These are phyloP conservation scores for Amniculicola lignicola DNA, from an alignment of 495 filamentous ascomycete species.

Conservation along the genomic window DNA sequence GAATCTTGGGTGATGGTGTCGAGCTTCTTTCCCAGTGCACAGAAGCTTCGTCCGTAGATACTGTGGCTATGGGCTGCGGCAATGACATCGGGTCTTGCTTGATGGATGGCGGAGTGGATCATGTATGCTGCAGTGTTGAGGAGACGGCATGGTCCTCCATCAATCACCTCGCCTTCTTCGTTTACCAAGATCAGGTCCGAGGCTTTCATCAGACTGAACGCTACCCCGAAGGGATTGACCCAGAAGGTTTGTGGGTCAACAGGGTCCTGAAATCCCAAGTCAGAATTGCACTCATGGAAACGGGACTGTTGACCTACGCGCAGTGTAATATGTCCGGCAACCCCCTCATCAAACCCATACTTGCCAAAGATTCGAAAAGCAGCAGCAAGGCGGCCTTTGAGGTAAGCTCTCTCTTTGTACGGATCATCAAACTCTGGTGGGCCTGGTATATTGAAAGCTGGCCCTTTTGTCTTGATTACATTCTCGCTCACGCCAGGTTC, in stretches of 20 bases:
- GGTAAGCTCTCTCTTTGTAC: slow-evolving; percentile 59
- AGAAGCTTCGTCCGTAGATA: slow-evolving; percentile 68
- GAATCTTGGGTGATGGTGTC: slow-evolving; percentile 59
- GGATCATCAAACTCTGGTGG: slow-evolving; percentile 59
- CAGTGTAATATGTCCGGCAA: slow-evolving; percentile 45
- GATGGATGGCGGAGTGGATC: slow-evolving; percentile 54
- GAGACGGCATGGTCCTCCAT: slow-evolving; percentile 57
- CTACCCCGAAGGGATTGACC: slow-evolving; percentile 77
- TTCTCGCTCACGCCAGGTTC: slow-evolving; percentile 35
- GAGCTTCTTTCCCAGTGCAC: slow-evolving; percentile 60
- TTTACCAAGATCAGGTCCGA: slow-evolving; percentile 72
- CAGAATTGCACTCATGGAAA: background rate
- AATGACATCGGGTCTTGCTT: slow-evolving; percentile 66
- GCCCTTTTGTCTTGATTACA: slow-evolving; percentile 44
- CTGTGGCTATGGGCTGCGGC: slow-evolving; percentile 73
- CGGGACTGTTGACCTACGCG: slow-evolving; percentile 23
- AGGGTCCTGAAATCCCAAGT: slow-evolving; percentile 50
- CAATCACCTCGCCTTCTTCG: slow-evolving; percentile 62
- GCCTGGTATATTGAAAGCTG: slow-evolving; percentile 45
- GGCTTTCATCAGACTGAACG: slow-evolving; percentile 66
- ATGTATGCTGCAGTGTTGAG: slow-evolving; percentile 62
- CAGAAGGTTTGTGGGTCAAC: slow-evolving; percentile 68
- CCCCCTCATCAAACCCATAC: slow-evolving; percentile 61
- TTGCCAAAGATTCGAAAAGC: slow-evolving; percentile 71
- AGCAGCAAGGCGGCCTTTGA: slow-evolving; percentile 63